phyloP scores from a whole-genome alignment of 345 rosid genomes.

The Aurinia saxatilis region DNA sequence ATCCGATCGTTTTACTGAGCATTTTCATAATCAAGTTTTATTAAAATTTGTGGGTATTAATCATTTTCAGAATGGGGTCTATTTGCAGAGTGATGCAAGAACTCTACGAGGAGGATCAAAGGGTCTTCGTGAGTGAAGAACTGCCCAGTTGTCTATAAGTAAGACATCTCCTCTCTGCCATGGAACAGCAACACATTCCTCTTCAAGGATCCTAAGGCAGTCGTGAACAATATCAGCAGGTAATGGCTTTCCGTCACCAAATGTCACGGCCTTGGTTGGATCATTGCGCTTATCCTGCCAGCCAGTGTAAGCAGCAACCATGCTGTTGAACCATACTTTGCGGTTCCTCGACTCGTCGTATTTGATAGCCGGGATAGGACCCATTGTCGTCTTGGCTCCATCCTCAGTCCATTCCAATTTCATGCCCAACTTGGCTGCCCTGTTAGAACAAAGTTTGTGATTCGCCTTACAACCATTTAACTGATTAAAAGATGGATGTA shows the following conservation, averaged over 20 bases:
- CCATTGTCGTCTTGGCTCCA: slow-evolving; percentile 72
- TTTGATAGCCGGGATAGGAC: slow-evolving; percentile 80
- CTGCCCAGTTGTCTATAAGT: slow-evolving; percentile 78
- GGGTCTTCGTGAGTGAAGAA: slow-evolving; percentile 69
- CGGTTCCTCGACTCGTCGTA: slow-evolving; percentile 53
- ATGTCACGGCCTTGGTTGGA: slow-evolving; percentile 62
- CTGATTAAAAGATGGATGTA: not conserved
- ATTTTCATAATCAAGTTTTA: no score
- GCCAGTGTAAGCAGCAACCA: slow-evolving; percentile 87
- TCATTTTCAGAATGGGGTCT: no score
- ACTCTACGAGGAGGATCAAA: slow-evolving; percentile 73
- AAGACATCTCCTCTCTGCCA: slow-evolving; percentile 87
- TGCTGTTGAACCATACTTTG: slow-evolving; percentile 87
- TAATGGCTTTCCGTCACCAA: slow-evolving; percentile 64
- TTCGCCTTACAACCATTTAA: no score
- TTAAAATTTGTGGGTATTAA: no score
- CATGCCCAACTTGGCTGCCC: slow-evolving; percentile 76
- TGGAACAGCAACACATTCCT: slow-evolving; percentile 70
- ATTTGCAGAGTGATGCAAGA: slow-evolving; percentile 84
- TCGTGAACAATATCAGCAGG: slow-evolving; percentile 53
- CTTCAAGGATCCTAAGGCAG: slow-evolving; percentile 62
- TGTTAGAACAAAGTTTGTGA: slow-evolving; percentile 18
- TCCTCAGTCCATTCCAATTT: slow-evolving; percentile 73
- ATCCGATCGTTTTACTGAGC: no score
- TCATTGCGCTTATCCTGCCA: slow-evolving; percentile 77